Conservation (phyloP, 495 filamentous ascomycete species). For the Rhypophila decipiens region DNA sequence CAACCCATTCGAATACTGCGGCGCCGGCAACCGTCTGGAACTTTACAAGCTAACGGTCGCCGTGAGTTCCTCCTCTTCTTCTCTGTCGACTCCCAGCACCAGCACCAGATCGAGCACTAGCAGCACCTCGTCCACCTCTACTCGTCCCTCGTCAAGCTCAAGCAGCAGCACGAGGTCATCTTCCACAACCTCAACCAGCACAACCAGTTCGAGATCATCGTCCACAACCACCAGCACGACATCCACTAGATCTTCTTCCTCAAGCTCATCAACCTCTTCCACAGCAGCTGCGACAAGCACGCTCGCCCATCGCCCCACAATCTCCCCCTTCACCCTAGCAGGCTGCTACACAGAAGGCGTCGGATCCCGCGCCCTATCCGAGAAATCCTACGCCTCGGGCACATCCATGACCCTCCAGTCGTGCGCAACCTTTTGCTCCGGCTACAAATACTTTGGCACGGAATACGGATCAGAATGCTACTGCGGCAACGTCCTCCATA, state of each 20-base stretch:
- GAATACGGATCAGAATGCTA: constrained; percentile 45
- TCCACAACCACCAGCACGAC: constrained; percentile 7
- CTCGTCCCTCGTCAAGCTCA: neutral
- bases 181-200: neutral
- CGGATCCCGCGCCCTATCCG: constrained; percentile 28
- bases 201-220: neutral
- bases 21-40: constrained; percentile 34
- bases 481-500: constrained; percentile 34
- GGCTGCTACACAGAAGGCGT: constrained; percentile 44
- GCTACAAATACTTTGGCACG: constrained; percentile 38
- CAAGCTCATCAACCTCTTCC: constrained; percentile 18
- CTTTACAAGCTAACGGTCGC: constrained; percentile 24
- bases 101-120: neutral
- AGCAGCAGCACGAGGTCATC: constrained; percentile 1
- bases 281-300: constrained; percentile 23
- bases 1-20: constrained; percentile 34
- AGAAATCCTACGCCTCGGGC: constrained; percentile 22
- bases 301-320: constrained; percentile 20
- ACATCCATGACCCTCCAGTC: constrained; percentile 41
- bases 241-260: constrained; percentile 1
- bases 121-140: neutral
- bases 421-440: constrained; percentile 39
- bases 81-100: constrained; percentile 1
- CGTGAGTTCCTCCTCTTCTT: neutral
- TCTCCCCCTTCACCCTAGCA: constrained; percentile 32